A percentile compares a stretch with the other conserved stretches of the same genome.
These are phyloP conservation scores for Ustilago trichophora DNA, from an alignment of 1,284 basidiomycete genomes.

Conservation along the genomic window DNA sequence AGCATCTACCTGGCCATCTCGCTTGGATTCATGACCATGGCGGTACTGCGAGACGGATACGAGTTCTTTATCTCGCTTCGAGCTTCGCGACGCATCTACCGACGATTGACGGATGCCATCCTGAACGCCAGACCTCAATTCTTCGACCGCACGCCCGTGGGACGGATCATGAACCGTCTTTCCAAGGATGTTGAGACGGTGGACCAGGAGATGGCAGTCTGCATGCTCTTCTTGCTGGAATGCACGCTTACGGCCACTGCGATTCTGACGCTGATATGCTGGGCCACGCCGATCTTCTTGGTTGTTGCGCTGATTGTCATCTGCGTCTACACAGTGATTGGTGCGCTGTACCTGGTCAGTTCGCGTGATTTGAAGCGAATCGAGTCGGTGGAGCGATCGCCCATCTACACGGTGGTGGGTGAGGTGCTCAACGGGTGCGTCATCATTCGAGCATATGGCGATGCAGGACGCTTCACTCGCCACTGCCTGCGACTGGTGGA, in stretches of 20 bases:
- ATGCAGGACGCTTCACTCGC: constrained; percentile 78
- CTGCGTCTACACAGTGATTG: constrained; percentile 58
- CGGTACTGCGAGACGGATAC: constrained; percentile 52
- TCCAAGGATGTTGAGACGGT: constrained; percentile 65
- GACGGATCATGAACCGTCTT: constrained; percentile 65
- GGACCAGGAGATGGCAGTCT: constrained; percentile 63
- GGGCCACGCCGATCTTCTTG: constrained; percentile 59
- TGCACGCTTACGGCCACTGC: constrained; percentile 50
- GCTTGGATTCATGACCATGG: constrained; percentile 52
- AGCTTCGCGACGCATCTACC: constrained; percentile 58
- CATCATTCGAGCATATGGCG: constrained; percentile 88
- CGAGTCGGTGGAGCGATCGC: constrained; percentile 64
- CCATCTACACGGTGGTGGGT: constrained; percentile 64
- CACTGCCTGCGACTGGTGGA: constrained; percentile 64
- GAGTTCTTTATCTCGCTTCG: constrained; percentile 55
- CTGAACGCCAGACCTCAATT: constrained; percentile 76
- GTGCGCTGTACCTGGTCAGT: constrained; percentile 62
- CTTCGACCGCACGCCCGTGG: constrained; percentile 64
- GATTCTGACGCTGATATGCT: constrained; percentile 61
- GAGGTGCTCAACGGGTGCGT: constrained; percentile 81
- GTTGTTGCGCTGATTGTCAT: constrained; percentile 52
- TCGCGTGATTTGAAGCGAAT: constrained; percentile 65
- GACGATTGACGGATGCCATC: constrained; percentile 78
- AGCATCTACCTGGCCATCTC: constrained; percentile 55
- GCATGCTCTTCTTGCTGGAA: constrained; percentile 52